A percentile compares a stretch with the other conserved stretches of the same genome.
Conservation (phyloP, 176 grass and related monocot species). For the Paspalum vaginatum region DNA sequence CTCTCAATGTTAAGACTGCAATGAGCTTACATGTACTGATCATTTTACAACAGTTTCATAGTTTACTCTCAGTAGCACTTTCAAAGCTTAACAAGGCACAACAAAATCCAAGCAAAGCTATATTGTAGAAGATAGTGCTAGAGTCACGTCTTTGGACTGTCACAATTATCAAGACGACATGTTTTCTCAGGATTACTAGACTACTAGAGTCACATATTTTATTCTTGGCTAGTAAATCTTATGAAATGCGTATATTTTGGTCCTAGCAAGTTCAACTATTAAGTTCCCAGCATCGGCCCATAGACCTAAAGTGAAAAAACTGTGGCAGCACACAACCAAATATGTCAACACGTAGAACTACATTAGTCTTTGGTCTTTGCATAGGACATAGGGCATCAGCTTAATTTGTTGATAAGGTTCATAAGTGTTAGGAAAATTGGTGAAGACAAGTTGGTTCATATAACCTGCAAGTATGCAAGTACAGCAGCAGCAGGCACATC, state of each 20-base stretch:
- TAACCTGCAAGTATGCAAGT: slow-evolving; percentile 57
- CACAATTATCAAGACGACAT: neutral
- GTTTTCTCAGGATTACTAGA: neutral
- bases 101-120: neutral
- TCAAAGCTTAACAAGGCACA: neutral
- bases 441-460: slow-evolving; percentile 23
- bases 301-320: neutral
- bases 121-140: neutral
- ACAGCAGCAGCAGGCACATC: slow-evolving; percentile 45
- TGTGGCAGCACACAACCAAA: neutral
- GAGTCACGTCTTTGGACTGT: neutral
- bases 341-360: neutral
- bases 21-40: neutral
- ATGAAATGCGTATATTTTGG: neutral
- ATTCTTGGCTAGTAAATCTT: neutral
- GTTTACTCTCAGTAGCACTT: neutral
- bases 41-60: neutral
- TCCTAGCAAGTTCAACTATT: neutral
- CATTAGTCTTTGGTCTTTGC: neutral
- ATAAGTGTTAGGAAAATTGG: slow-evolving; percentile 6
- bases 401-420: slow-evolving; percentile 21
- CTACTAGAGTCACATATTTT: neutral
- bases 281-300: neutral
- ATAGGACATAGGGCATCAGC: neutral
- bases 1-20: neutral